Conservation (phyloP, 805 yeast species). For the Kluyveromyces nonfermentans region DNA sequence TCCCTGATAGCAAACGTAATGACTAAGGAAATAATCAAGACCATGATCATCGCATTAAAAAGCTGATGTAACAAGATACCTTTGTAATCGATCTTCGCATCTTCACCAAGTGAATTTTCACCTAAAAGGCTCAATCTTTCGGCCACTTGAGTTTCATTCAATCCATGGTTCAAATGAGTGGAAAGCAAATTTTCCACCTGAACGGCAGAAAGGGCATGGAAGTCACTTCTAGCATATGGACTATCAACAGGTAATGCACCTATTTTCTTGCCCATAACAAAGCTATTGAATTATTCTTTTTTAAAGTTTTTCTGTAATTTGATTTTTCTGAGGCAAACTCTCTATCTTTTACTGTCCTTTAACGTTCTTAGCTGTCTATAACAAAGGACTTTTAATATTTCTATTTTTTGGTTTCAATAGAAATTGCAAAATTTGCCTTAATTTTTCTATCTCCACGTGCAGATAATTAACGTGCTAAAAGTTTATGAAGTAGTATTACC, state of each 20-base stretch:
- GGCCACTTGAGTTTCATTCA: conserved; percentile 54
- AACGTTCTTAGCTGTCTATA: too few relatives aligned
- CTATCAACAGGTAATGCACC: conserved; percentile 8
- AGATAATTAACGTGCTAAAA: not conserved
- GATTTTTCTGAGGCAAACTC: not conserved
- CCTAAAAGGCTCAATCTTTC: conserved; percentile 69
- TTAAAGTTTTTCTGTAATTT: not conserved
- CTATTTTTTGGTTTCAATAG: not conserved
- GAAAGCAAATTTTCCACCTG: conserved; percentile 52
- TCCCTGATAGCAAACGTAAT: conserved; percentile 86
- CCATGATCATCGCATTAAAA: conserved; percentile 83
- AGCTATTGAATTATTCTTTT: not conserved
- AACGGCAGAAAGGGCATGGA: conserved; percentile 47
- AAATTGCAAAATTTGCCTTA: not conserved
- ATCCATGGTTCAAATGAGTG: conserved; percentile 53
- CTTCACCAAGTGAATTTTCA: conserved; percentile 70
- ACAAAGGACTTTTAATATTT: not conserved
- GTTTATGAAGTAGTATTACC: not conserved
- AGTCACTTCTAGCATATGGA: conserved; percentile 46
- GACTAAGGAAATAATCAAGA: conserved; percentile 80
- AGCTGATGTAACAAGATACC: conserved; percentile 75
- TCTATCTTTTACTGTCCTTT: too few relatives aligned
- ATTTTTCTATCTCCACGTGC: not conserved
- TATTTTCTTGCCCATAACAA: not conserved
- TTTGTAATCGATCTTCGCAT: conserved; percentile 56